A percentile compares a stretch with the other conserved stretches of the same genome.
phyloP scores from a whole-genome alignment of 2,329 filamentous ascomycete species.

The Pseudogymnoascus sp. region DNA sequence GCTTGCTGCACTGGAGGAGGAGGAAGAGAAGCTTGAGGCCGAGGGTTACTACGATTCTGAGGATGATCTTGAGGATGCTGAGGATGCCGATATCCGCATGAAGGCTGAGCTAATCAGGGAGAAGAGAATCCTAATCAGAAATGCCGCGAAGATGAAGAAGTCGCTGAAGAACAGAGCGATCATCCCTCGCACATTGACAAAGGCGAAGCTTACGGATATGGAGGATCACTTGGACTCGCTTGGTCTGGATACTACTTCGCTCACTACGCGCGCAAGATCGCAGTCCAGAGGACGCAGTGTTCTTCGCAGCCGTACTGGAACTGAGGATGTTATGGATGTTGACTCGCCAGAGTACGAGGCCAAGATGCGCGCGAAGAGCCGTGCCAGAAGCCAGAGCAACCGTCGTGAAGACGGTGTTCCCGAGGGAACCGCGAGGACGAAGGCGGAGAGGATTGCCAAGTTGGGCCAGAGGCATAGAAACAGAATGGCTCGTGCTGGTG shows the following conservation, averaged over 20 bases:
- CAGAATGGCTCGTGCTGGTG: conserved; percentile 91
- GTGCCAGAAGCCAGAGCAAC: conserved; percentile 60
- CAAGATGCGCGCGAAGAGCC: conserved; percentile 65
- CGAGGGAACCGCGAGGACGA: conserved; percentile 57
- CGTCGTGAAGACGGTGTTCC: conserved; percentile 71
- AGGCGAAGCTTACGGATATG: conserved; percentile 80
- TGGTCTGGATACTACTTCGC: conserved; percentile 73
- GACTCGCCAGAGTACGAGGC: conserved; percentile 49
- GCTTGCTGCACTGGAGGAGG: conserved; percentile 83
- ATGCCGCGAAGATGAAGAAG: conserved; percentile 93
- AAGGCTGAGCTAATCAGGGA: conserved; percentile 95
- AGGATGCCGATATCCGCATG: conserved; percentile 77
- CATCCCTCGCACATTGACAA: conserved; percentile 74
- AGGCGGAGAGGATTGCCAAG: conserved; percentile 82
- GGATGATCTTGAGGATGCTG: conserved; percentile 71
- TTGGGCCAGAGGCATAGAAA: conserved; percentile 98
- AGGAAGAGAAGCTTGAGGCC: conserved; percentile 85
- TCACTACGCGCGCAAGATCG: conserved; percentile 66
- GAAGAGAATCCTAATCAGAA: conserved; percentile 85
- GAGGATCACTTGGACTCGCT: conserved; percentile 77
- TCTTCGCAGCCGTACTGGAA: conserved; percentile 54
- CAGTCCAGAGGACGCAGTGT: conserved; percentile 63
- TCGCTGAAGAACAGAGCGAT: conserved; percentile 93
- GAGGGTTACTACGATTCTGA: conserved; percentile 93
- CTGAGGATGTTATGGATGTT: conserved; percentile 69